Percentiles rank a stretch among this genome's conserved stretches.
These are phyloP conservation scores for Phlegmacium glaucopus DNA, from an alignment of 768 basidiomycete genomes.

Conservation along the genomic window DNA sequence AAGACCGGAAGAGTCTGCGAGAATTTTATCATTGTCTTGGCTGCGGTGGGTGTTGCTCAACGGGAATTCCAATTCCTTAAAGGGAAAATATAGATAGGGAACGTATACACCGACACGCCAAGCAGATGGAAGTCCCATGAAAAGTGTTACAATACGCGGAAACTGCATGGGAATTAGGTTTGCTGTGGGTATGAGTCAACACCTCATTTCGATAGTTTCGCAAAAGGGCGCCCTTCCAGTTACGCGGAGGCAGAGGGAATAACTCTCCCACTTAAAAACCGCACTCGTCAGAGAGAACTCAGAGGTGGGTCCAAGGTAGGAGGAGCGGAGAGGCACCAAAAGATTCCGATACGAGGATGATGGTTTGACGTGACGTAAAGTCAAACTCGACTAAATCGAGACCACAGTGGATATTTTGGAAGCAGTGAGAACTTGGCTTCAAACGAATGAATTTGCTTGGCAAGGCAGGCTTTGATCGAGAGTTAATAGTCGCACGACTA, in stretches of 20 bases:
- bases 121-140: too few species aligned
- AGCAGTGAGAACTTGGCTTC: too few species aligned
- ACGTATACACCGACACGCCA: neutral
- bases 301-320: neutral
- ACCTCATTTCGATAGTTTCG: constrained; percentile 2
- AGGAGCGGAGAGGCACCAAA: neutral
- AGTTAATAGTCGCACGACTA: too few species aligned
- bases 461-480: too few species aligned
- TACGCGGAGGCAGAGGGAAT: constrained; percentile 7
- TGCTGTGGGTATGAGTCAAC: constrained; percentile 4
- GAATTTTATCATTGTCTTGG: too few species aligned
- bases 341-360: neutral
- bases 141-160: neutral
- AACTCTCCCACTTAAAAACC: neutral
- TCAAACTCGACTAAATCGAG: too few species aligned
- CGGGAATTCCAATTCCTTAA: neutral
- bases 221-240: constrained; percentile 1
- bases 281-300: neutral
- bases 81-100: neutral
- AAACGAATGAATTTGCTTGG: too few species aligned
- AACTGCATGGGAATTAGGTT: constrained; percentile 1
- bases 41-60: neutral
- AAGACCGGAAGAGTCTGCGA: too few species aligned
- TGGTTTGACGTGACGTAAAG: too few species aligned
- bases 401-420: too few species aligned